These are phyloP conservation scores for Bruguiera parviflora DNA, from an alignment of 345 rosid genomes.

Conservation along the genomic window DNA sequence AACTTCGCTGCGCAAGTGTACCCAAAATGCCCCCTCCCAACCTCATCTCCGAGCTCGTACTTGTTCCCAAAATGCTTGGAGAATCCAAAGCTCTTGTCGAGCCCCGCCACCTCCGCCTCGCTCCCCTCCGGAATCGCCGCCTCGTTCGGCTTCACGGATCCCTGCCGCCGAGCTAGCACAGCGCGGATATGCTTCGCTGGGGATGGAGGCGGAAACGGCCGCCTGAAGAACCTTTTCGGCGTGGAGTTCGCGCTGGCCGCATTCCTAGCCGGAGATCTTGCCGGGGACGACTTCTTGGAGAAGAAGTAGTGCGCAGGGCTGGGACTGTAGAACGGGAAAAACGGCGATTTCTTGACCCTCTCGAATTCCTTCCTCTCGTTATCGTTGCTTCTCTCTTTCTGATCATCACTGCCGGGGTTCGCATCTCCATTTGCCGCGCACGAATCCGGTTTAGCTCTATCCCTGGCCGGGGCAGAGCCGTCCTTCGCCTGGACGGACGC, in stretches of 20 bases:
- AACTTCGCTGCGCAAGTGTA: slow-evolving; percentile 32
- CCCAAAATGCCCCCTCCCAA: slow-evolving; percentile 40
- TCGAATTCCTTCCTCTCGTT: slow-evolving; percentile 28
- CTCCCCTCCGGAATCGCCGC: slow-evolving; percentile 42
- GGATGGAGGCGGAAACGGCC: slow-evolving; percentile 90
- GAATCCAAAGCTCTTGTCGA: slow-evolving; percentile 92
- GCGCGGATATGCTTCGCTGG: slow-evolving; percentile 99
- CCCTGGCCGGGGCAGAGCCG: slow-evolving; percentile 30
- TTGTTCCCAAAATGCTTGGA: slow-evolving; percentile 67
- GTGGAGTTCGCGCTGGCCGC: slow-evolving; percentile 60
- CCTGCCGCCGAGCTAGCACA: slow-evolving; percentile 60
- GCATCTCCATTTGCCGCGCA: slow-evolving; percentile 23
- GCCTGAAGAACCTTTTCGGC: slow-evolving; percentile 70
- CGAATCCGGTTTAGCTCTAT: slow-evolving; percentile 13
- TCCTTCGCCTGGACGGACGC: slow-evolving; percentile 4
- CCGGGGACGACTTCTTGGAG: slow-evolving; percentile 84
- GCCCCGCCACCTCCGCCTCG: slow-evolving; percentile 49
- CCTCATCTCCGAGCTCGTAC: slow-evolving; percentile 36
- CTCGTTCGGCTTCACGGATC: slow-evolving; percentile 33
- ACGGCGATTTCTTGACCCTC: slow-evolving; percentile 53
- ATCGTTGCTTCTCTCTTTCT: slow-evolving; percentile 15
- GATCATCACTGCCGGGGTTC: slow-evolving; percentile 13
- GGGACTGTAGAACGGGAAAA: slow-evolving; percentile 81
- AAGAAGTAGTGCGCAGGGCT: slow-evolving; percentile 81
- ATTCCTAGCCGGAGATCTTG: slow-evolving; percentile 65